Evolutionary conservation across 441 rosid genomes (phyloP).

Genomic region (Pelargonium fulgidum): DNA sequence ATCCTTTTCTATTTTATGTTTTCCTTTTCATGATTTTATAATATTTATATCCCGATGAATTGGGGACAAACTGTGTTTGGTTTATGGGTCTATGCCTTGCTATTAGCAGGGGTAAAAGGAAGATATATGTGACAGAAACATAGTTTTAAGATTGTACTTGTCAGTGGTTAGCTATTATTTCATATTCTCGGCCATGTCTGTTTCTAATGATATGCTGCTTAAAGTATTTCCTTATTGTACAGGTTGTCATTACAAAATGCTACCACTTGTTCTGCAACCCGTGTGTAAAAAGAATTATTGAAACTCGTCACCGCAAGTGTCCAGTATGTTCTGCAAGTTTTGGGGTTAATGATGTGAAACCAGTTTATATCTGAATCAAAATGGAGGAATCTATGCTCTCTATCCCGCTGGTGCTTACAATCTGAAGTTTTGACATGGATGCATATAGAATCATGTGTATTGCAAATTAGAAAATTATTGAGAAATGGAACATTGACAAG

Average conservation of each 20-base stretch:
- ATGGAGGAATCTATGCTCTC: not conserved
- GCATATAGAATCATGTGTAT: constrained; percentile 25
- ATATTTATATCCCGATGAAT: too few relatives aligned
- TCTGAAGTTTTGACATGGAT: constrained; percentile 19
- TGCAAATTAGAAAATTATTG: constrained; percentile 17
- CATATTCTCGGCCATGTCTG: not conserved
- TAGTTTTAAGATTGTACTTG: not conserved
- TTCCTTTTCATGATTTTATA: too few relatives aligned
- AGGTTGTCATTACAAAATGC: constrained; percentile 98
- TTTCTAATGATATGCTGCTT: not conserved
- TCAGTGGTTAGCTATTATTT: not conserved
- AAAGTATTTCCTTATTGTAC: constrained; percentile 19
- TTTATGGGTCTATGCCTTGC: too few relatives aligned
- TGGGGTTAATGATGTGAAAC: constrained; percentile 80
- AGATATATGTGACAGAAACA: too few relatives aligned
- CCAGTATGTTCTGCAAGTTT: constrained; percentile 79
- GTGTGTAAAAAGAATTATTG: constrained; percentile 71
- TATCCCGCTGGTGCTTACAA: constrained; percentile 1
- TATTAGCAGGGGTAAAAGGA: too few relatives aligned
- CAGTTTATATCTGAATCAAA: constrained; percentile 57
- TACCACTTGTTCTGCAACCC: constrained; percentile 85
- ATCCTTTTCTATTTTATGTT: too few relatives aligned
- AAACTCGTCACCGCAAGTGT: constrained; percentile 80
- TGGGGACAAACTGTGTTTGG: too few relatives aligned
- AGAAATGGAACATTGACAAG: constrained; percentile 14